These are phyloP conservation scores for Calvatia gigantea DNA, from an alignment of 768 basidiomycete genomes.

Conservation along the genomic window DNA sequence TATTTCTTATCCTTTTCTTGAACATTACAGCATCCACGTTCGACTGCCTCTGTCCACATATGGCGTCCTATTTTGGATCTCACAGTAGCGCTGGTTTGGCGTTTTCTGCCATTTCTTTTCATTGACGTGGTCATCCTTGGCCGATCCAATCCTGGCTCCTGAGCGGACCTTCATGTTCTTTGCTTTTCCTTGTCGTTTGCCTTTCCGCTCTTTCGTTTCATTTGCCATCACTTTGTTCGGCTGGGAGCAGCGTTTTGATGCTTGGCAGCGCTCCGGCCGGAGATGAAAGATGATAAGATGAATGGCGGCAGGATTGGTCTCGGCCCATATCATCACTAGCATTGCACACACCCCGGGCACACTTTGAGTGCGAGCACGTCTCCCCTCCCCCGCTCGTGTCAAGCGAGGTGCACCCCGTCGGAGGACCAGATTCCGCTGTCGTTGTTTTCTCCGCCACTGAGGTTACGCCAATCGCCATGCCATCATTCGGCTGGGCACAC, in stretches of 20 bases:
- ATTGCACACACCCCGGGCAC: not conserved
- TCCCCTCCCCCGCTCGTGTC: not conserved
- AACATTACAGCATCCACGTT: not conserved
- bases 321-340: not conserved
- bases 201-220: not conserved
- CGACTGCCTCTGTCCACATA: not conserved
- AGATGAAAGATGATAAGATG: not conserved
- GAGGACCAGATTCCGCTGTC: too few relatives aligned
- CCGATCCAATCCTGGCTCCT: not conserved
- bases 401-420: too few relatives aligned
- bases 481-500: too few relatives aligned
- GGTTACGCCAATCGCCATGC: too few relatives aligned
- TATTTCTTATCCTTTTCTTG: not conserved
- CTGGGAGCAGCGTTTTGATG: not conserved
- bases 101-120: not conserved
- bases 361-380: too few relatives aligned
- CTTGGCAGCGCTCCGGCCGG: not conserved
- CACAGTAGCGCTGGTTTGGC: not conserved
- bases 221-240: not conserved
- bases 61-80: not conserved
- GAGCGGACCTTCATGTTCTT: not conserved
- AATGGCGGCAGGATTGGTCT: not conserved
- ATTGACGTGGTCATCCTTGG: not conserved
- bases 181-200: not conserved
- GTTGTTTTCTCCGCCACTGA: too few relatives aligned